phyloP scores from a whole-genome alignment of 1,284 basidiomycete genomes.

The Ceratorhiza oryzae-sativae region DNA sequence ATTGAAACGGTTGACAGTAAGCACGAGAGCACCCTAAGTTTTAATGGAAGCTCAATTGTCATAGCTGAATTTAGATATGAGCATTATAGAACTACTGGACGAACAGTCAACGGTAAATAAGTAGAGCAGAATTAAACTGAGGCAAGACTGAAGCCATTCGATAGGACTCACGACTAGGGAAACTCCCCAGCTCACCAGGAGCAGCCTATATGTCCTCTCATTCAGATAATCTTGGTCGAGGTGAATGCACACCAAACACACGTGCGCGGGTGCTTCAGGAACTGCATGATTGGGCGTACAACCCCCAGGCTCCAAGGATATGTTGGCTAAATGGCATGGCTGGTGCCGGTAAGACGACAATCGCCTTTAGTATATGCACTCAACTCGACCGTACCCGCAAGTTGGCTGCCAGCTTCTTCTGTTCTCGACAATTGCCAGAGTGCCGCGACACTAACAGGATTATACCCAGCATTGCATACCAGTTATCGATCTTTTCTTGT shows the following conservation, averaged over 20 bases:
- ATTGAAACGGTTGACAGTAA: not conserved
- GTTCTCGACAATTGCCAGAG: not conserved
- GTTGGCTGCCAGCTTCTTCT: conserved; percentile 17
- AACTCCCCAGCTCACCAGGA: not conserved
- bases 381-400: not conserved
- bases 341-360: not conserved
- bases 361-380: not conserved
- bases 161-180: not conserved
- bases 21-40: not conserved
- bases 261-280: not conserved
- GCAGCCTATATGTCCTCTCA: not conserved
- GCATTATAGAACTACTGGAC: not conserved
- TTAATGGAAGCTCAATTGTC: not conserved
- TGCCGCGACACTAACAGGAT: conserved; percentile 6
- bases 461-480: conserved; percentile 10
- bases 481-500: not conserved
- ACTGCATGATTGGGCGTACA: not conserved
- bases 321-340: conserved; percentile 8
- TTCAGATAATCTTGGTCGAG: not conserved
- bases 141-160: not conserved
- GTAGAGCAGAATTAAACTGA: not conserved
- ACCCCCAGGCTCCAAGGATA: not conserved
- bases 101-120: not conserved
- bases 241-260: not conserved
- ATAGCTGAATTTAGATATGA: not conserved